Conservation (phyloP, 768 basidiomycete species). For the Gyrodon lividus region DNA sequence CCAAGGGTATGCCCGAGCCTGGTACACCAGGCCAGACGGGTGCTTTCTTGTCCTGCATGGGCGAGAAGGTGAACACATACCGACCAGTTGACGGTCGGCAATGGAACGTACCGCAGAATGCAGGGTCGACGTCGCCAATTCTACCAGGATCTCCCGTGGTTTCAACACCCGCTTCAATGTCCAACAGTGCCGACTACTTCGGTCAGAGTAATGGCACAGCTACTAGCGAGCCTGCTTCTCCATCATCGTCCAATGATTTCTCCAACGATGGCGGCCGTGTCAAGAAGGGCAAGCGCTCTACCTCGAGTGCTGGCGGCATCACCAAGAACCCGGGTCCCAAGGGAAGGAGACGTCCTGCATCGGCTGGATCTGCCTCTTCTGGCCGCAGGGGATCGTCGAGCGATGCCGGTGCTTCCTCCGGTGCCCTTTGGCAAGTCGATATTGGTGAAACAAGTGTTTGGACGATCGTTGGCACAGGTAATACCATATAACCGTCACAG, state of each 20-base stretch:
- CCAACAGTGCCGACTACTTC: constrained; percentile 65
- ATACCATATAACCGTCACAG: constrained; percentile 20
- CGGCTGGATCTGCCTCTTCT: constrained; percentile 70
- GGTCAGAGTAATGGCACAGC: constrained; percentile 38
- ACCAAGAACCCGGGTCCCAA: constrained; percentile 39
- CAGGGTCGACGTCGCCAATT: constrained; percentile 52
- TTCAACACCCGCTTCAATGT: constrained; percentile 56
- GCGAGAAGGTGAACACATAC: constrained; percentile 91
- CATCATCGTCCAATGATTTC: constrained; percentile 59
- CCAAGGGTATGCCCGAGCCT: constrained; percentile 66
- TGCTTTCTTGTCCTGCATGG: constrained; percentile 87
- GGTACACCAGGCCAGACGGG: constrained; percentile 78
- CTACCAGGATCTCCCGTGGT: constrained; percentile 71
- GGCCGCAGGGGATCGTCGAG: constrained; percentile 64
- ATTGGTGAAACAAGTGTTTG: constrained; percentile 93
- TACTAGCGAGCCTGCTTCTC: constrained; percentile 70
- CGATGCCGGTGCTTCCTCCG: constrained; percentile 70
- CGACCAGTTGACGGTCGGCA: constrained; percentile 79
- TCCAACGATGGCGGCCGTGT: constrained; percentile 85
- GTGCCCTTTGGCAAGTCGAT: constrained; percentile 85
- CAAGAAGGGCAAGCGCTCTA: constrained; percentile 74
- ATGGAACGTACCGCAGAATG: constrained; percentile 57
- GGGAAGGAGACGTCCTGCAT: constrained; percentile 70
- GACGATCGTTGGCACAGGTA: constrained; percentile 92
- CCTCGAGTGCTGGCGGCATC: constrained; percentile 59